These are phyloP conservation scores for Coprinopsis marcescibilis DNA, from an alignment of 768 basidiomycete species.

Conservation along the genomic window DNA sequence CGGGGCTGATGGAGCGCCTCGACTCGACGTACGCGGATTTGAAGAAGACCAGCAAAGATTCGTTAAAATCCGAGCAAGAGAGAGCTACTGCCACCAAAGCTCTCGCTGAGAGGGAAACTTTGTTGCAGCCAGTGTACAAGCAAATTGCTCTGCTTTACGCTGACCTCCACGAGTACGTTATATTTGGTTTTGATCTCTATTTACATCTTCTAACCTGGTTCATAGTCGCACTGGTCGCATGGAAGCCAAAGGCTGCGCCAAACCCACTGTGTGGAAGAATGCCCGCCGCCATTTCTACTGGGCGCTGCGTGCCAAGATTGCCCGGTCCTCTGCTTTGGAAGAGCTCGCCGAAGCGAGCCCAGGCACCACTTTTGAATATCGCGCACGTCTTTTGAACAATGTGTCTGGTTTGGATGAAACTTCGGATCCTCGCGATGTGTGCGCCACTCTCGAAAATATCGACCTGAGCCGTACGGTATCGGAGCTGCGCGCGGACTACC, in stretches of 20 bases:
- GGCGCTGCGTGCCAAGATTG: slow-evolving; percentile 80
- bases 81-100: slow-evolving; percentile 63
- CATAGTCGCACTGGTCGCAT: slow-evolving; percentile 86
- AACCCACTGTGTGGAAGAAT: slow-evolving; percentile 80
- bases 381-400: slow-evolving; percentile 55
- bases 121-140: slow-evolving; percentile 86
- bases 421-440: slow-evolving; percentile 51
- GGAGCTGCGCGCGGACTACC: slow-evolving; percentile 64
- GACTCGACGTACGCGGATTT: slow-evolving; percentile 77
- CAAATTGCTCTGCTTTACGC: slow-evolving; percentile 92
- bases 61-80: slow-evolving; percentile 67
- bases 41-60: slow-evolving; percentile 76
- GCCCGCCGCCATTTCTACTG: slow-evolving; percentile 91
- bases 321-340: slow-evolving; percentile 58
- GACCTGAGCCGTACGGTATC: slow-evolving; percentile 58
- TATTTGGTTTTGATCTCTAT: slow-evolving; percentile 5
- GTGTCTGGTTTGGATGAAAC: slow-evolving; percentile 50
- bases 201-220: not conserved
- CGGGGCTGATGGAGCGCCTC: slow-evolving; percentile 87
- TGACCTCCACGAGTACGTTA: slow-evolving; percentile 88
- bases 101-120: slow-evolving; percentile 69
- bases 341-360: slow-evolving; percentile 69
- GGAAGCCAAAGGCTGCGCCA: slow-evolving; percentile 96
- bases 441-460: slow-evolving; percentile 64
- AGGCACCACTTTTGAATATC: slow-evolving; percentile 59